Base-by-base conservation (phyloP, 2,329 filamentous ascomycete species). In the Alternaria alternata region DNA sequence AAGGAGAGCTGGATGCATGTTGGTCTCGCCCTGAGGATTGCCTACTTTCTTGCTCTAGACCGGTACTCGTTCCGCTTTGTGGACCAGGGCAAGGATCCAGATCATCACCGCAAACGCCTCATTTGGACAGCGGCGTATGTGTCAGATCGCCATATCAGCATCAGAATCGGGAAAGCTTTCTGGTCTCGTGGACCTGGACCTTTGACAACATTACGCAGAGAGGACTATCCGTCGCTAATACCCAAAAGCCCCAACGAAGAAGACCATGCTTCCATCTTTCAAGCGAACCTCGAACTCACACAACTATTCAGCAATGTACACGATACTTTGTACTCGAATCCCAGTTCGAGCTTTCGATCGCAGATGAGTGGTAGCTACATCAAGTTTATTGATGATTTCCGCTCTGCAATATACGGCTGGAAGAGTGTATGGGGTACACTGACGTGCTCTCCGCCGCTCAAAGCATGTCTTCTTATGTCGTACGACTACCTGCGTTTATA, bases 1-100 rank as follows among this genome's bases (percentile, higher is more conserved):
- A 85, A 90, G 44, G 89, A 90, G 30, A 89, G 89, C 0, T 92
- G 90, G 90, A 92, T 92, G 89, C 88, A 91, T 67, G 88, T 91
- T 6, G 90, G 90, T 1, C 84, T 89, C 20, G 90, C 90, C 3
- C 78, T 92, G 7, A 84, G 90, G 7, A 85, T 91, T 3, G 89
- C 87, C 0, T 92, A 92, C 72, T 90, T 90, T 51, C 85, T 91
- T 16, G 87, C 87, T 1, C 81, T 92, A 18, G 90, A 92, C 71
- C 84, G 88, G 60, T 91, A 89, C 20, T 88, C 88, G 0, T 88
- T 92, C 66, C 83, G 87, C 43, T 85, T 86, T 32, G 85, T 88
- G 38, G 82, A 85, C 43, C 84, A 85, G 11, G 83, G 83, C n/a
- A 86, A 87, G 57, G 84, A 87, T 8, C 83, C 85, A 28, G 81